phyloP scores from a whole-genome alignment of 2,329 filamentous ascomycete genomes.

The Fusarium sp. region DNA sequence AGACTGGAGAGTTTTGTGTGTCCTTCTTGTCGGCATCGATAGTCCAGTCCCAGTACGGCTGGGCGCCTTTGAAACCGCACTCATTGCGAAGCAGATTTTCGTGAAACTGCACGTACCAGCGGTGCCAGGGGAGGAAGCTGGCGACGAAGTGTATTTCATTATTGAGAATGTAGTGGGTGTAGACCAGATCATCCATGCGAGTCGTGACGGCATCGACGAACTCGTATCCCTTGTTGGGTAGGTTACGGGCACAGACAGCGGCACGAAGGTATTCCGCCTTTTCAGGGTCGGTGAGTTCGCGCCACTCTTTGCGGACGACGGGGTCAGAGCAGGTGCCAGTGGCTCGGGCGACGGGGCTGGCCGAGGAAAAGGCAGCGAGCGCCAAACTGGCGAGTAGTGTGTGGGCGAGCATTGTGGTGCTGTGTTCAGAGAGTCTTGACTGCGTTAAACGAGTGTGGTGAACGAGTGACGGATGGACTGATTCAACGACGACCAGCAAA shows the following conservation, averaged over 20 bases:
- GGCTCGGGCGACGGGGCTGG: neutral
- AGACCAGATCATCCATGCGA: slow-evolving; percentile 12
- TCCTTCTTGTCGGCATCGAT: slow-evolving; percentile 17
- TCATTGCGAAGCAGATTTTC: slow-evolving; percentile 17
- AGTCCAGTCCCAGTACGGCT: slow-evolving; percentile 24
- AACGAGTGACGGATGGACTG: neutral
- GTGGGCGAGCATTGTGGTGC: slow-evolving; percentile 3
- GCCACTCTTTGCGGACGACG: slow-evolving; percentile 21
- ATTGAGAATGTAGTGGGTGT: slow-evolving; percentile 16
- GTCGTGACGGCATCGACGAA: neutral
- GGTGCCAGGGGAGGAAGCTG: slow-evolving; percentile 18
- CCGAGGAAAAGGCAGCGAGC: neutral
- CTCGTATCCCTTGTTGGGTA: slow-evolving; percentile 3
- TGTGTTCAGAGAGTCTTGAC: neutral
- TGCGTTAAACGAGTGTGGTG: neutral
- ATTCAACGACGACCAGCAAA: no score
- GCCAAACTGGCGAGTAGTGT: slow-evolving; percentile 5
- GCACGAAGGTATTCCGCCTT: slow-evolving; percentile 18
- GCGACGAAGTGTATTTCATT: slow-evolving; percentile 16
- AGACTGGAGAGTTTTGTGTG: slow-evolving; percentile 6
- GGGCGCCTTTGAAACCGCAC: slow-evolving; percentile 13
- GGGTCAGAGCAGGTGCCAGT: neutral
- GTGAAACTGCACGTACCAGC: slow-evolving; percentile 18
- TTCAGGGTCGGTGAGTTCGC: slow-evolving; percentile 13
- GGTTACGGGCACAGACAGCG: slow-evolving; percentile 17